Percentiles rank a stretch among this genome's conserved stretches.
phyloP scores from a whole-genome alignment of 108 stramenopile species.

The Cyclotella kingstonii region DNA sequence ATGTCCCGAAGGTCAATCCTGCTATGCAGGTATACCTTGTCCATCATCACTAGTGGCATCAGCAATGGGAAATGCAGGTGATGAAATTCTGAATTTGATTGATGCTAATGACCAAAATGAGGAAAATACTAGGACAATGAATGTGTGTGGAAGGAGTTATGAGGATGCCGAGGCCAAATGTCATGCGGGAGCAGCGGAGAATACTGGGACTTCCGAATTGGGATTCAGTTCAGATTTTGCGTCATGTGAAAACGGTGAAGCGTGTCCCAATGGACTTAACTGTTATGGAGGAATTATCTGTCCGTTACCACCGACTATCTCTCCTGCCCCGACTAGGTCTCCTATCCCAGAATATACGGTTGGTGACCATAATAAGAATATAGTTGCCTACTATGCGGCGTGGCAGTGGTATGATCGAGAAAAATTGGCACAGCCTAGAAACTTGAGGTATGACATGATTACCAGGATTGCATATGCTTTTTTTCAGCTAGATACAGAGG shows the following conservation, averaged over 20 bases:
- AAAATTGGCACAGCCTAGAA: conserved; percentile 16
- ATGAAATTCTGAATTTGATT: neutral
- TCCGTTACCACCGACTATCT: conserved; percentile 9
- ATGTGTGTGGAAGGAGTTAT: conserved; percentile 26
- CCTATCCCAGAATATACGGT: neutral
- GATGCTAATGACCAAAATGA: neutral
- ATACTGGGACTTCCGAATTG: neutral
- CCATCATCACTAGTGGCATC: conserved; percentile 15
- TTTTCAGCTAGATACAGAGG: conserved; percentile 22
- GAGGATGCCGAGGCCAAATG: conserved; percentile 28
- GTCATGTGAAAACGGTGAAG: conserved; percentile 1
- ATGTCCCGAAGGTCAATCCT: conserved; percentile 15
- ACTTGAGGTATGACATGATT: conserved; percentile 21
- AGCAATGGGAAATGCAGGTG: conserved; percentile 21
- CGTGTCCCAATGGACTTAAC: conserved; percentile 1
- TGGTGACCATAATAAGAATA: neutral
- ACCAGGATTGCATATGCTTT: conserved; percentile 39
- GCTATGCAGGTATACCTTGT: conserved; percentile 16
- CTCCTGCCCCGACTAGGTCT: conserved; percentile 2
- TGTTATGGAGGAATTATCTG: conserved; percentile 24
- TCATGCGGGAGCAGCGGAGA: neutral
- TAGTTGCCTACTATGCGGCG: conserved; percentile 38
- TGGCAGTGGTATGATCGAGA: conserved; percentile 44
- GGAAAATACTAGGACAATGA: neutral
- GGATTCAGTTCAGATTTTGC: conserved; percentile 2